Conservation (phyloP, 768 basidiomycete genomes). For the Tylopilus plumbeoviolaceoides region DNA sequence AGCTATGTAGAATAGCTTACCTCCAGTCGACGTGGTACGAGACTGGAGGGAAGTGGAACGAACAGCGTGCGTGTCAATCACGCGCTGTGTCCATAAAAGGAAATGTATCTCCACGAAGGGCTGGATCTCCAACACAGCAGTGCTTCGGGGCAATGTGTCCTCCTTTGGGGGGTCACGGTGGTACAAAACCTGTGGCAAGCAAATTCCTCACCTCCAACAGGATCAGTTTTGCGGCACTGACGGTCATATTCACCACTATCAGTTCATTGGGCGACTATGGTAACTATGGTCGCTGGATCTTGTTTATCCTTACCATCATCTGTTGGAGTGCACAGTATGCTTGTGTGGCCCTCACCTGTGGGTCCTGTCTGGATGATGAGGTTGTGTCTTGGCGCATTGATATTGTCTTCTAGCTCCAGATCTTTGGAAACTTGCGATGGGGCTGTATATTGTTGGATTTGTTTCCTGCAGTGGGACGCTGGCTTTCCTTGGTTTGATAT, state of each 20-base stretch:
- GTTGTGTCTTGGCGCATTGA: neutral
- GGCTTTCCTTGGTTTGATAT: slow-evolving; percentile 74
- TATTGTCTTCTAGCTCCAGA: slow-evolving; percentile 46
- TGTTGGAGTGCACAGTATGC: slow-evolving; percentile 83
- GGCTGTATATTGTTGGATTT: slow-evolving; percentile 73
- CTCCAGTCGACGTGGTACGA: too few species aligned
- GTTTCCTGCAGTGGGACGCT: slow-evolving; percentile 76
- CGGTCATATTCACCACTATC: slow-evolving; percentile 75
- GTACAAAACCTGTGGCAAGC: slow-evolving; percentile 71
- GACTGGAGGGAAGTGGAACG: too few species aligned
- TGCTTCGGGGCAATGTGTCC: slow-evolving; percentile 69
- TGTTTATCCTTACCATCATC: slow-evolving; percentile 67
- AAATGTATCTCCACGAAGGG: too few species aligned
- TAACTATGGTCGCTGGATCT: slow-evolving; percentile 72
- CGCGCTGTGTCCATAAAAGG: too few species aligned
- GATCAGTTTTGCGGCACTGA: slow-evolving; percentile 76
- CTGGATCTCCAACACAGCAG: too few species aligned
- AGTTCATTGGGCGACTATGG: slow-evolving; percentile 42
- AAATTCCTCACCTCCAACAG: slow-evolving; percentile 77
- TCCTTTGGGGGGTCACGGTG: slow-evolving; percentile 73
- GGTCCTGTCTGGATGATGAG: slow-evolving; percentile 14
- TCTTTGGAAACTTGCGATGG: slow-evolving; percentile 76
- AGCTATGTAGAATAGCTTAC: too few species aligned
- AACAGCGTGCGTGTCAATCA: too few species aligned
- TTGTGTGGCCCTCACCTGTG: slow-evolving; percentile 68